phyloP scores from a whole-genome alignment of 768 basidiomycete species.

The Coprinopsis strossmayeri region DNA sequence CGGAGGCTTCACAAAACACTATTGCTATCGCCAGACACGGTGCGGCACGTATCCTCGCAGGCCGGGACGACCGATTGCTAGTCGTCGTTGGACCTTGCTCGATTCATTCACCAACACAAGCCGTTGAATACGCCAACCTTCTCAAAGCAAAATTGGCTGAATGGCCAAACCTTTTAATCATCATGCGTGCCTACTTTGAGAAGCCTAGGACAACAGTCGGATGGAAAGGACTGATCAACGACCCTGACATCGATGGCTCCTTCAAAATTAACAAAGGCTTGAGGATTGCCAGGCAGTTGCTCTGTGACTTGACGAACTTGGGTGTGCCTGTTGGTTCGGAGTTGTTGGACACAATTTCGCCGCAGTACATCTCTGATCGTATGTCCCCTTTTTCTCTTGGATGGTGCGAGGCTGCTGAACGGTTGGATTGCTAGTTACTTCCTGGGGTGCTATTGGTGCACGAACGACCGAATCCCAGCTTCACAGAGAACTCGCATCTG shows the following conservation, averaged over 20 bases:
- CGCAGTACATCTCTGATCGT: constrained; percentile 81
- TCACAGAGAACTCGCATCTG: constrained; percentile 93
- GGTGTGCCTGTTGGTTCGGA: constrained; percentile 95
- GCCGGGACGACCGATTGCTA: constrained; percentile 78
- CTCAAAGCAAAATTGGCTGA: constrained; percentile 60
- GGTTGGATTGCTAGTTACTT: constrained; percentile 43
- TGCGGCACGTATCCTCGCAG: constrained; percentile 74
- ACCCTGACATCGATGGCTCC: constrained; percentile 91
- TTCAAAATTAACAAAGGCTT: constrained; percentile 98
- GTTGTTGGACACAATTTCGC: constrained; percentile 73
- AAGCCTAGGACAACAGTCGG: constrained; percentile 98
- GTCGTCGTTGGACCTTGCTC: constrained; percentile 96
- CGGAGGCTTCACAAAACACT: constrained; percentile 58
- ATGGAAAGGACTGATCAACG: constrained; percentile 95
- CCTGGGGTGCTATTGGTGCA: constrained; percentile 96
- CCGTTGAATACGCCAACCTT: constrained; percentile 72
- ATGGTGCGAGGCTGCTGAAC: background rate
- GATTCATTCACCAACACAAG: constrained; percentile 85
- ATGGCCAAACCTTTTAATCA: constrained; percentile 75
- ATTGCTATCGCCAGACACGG: constrained; percentile 76
- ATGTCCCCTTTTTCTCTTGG: constrained; percentile 3
- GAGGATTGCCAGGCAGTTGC: constrained; percentile 77
- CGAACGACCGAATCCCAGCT: constrained; percentile 97
- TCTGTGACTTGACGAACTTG: constrained; percentile 83
- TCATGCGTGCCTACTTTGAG: constrained; percentile 97